Conservation (phyloP, 2,329 filamentous ascomycete genomes). For the Penicillium sp. region DNA sequence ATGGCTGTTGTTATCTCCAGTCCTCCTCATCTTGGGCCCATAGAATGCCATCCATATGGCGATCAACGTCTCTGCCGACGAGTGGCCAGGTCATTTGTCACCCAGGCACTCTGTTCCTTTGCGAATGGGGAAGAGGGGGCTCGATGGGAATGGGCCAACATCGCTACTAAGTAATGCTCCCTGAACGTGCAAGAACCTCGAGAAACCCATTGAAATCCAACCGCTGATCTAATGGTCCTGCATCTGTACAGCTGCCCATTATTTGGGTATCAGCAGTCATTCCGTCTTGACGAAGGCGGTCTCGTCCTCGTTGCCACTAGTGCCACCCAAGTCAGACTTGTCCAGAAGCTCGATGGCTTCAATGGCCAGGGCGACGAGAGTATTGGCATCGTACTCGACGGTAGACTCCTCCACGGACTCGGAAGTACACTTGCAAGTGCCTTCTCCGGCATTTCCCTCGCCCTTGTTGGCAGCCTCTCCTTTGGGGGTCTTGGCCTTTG, state of each 20-base stretch:
- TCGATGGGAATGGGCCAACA: no score
- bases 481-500: not conserved
- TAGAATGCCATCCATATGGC: no score
- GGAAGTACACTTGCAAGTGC: not conserved
- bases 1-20: no score
- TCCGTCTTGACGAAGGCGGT: not conserved
- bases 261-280: no score
- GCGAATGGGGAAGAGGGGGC: no score
- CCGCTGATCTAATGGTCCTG: not conserved
- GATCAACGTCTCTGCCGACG: no score
- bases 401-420: not conserved
- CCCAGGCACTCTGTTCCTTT: no score
- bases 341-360: not conserved
- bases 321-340: not conserved
- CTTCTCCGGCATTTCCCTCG: not conserved
- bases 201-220: no score
- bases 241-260: not conserved
- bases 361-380: not conserved
- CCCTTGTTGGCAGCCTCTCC: not conserved
- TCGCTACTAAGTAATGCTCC: no score
- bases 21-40: no score
- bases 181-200: no score
- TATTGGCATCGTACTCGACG: not conserved
- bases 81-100: no score
- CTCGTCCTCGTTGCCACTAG: not conserved